Evolutionary conservation across 805 yeast species (phyloP).

Genomic region (Lachancea cidri): DNA sequence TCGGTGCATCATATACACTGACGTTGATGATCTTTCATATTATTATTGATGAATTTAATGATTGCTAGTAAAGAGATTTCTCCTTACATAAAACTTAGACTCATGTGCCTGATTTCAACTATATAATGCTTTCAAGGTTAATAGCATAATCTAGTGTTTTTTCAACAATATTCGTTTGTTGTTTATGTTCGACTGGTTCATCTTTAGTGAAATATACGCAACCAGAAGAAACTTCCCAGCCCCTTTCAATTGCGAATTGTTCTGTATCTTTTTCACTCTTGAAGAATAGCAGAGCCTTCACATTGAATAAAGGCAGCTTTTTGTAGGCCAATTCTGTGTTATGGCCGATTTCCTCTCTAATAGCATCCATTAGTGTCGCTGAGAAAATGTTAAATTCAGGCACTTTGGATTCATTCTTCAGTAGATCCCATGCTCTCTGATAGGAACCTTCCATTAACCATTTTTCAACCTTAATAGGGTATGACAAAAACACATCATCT

Average conservation of each 20-base stretch:
- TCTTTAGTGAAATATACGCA: conserved; percentile 43
- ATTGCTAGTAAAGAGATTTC: too few species aligned
- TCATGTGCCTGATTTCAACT: conserved; percentile 12
- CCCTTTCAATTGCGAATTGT: conserved; percentile 46
- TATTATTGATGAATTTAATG: too few species aligned
- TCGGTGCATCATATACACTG: neutral
- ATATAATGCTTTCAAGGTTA: conserved; percentile 88
- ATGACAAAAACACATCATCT: conserved; percentile 63
- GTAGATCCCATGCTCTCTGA: conserved; percentile 80
- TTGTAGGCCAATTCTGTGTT: conserved; percentile 77
- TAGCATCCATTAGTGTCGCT: conserved; percentile 66
- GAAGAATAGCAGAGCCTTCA: conserved; percentile 74
- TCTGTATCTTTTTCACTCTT: conserved; percentile 50
- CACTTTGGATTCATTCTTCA: conserved; percentile 40
- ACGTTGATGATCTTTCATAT: conserved; percentile 1
- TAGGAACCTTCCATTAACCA: conserved; percentile 97
- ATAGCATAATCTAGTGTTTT: conserved; percentile 83
- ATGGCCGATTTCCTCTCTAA: conserved; percentile 79
- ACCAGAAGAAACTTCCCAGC: conserved; percentile 56
- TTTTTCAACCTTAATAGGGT: conserved; percentile 85
- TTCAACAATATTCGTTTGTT: conserved; percentile 46
- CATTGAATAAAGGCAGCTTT: conserved; percentile 72
- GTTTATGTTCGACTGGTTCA: conserved; percentile 31
- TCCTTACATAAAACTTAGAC: too few species aligned
- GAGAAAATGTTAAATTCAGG: conserved; percentile 78